A percentile compares a stretch with the other conserved stretches of the same genome.
These are phyloP conservation scores for Rhynchospora pubera DNA, from an alignment of 176 grass and related monocot genomes.

Conservation along the genomic window DNA sequence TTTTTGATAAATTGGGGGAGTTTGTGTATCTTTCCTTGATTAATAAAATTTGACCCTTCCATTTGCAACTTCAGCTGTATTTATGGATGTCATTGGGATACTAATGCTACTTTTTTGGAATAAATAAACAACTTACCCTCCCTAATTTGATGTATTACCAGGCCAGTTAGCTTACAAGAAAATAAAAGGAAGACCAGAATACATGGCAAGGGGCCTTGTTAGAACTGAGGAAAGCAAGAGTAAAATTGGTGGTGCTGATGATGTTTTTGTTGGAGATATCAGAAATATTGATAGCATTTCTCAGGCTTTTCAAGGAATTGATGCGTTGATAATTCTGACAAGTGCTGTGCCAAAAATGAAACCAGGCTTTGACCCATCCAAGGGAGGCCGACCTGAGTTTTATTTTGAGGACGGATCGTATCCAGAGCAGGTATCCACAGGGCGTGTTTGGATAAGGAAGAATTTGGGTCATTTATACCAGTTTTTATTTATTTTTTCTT, in stretches of 20 bases:
- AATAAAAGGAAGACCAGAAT: constrained; percentile 63
- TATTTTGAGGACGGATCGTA: constrained; percentile 68
- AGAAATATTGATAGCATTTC: constrained; percentile 46
- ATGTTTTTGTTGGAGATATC: constrained; percentile 77
- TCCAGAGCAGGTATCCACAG: constrained; percentile 93
- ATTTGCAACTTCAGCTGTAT: not conserved
- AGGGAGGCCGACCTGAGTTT: constrained; percentile 75
- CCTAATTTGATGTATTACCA: constrained; percentile 19
- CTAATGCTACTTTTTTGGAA: not conserved
- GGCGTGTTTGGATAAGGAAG: no score
- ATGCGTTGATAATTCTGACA: constrained; percentile 88
- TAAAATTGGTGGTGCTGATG: constrained; percentile 45
- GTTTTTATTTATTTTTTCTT: not conserved
- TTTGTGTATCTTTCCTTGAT: not conserved
- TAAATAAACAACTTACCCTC: not conserved
- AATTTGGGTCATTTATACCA: not conserved
- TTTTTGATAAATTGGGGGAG: not conserved
- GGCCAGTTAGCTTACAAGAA: constrained; percentile 91
- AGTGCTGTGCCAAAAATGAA: constrained; percentile 83
- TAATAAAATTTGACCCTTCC: not conserved
- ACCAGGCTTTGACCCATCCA: constrained; percentile 73
- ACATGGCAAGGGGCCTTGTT: constrained; percentile 50
- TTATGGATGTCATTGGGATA: not conserved
- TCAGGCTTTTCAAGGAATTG: constrained; percentile 54
- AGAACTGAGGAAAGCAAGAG: constrained; percentile 61